phyloP scores from a whole-genome alignment of 192 early-diverging fungal genomes.

The Chytriomyces sp. region DNA sequence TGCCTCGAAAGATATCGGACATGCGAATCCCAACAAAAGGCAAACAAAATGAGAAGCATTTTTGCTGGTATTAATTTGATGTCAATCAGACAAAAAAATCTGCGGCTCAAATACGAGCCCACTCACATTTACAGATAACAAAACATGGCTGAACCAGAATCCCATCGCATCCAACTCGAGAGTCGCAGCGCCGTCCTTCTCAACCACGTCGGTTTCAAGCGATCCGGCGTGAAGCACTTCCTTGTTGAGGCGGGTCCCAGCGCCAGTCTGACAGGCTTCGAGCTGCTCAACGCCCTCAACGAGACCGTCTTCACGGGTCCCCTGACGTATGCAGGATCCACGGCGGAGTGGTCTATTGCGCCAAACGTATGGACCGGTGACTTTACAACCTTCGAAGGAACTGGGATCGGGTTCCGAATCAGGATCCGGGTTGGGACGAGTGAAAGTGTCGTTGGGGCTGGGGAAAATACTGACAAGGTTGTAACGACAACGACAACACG shows the following conservation, averaged over 20 bases:
- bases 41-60: too few relatives aligned
- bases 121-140: too few relatives aligned
- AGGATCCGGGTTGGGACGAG: neutral
- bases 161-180: conserved; percentile 5
- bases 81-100: too few relatives aligned
- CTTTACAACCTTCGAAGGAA: neutral
- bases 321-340: conserved; percentile 9
- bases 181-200: neutral
- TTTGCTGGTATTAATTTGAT: neutral
- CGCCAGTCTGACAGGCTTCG: conserved; percentile 6
- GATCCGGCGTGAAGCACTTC: neutral
- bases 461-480: neutral
- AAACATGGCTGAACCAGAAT: conserved; percentile 10
- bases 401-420: conserved; percentile 17
- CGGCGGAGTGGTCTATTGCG: conserved; percentile 3
- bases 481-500: neutral
- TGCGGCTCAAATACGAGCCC: too few relatives aligned
- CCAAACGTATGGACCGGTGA: conserved; percentile 18
- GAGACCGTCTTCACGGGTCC: conserved; percentile 4
- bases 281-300: neutral
- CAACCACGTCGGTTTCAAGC: conserved; percentile 25
- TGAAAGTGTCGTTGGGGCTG: neutral
- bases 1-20: too few relatives aligned
- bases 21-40: too few relatives aligned
- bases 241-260: neutral